Conservation (phyloP, 2,329 filamentous ascomycete species). For the Ceratocystis papillata region DNA sequence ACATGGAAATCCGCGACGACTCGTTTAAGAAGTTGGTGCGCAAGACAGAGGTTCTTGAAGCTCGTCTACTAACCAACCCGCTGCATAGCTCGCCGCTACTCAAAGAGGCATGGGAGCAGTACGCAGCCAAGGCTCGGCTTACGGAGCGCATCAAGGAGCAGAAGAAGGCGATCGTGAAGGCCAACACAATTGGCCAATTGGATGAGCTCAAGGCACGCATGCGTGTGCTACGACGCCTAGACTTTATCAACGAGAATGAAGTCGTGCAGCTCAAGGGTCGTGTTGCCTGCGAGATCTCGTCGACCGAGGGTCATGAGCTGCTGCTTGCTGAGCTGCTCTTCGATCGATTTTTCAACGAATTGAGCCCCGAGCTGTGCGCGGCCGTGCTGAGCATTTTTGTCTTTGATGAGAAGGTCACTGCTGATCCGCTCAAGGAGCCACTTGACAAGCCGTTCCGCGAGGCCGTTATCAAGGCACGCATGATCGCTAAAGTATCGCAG, state of each 20-base stretch:
- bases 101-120: conserved; percentile 75
- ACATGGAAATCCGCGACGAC: conserved; percentile 89
- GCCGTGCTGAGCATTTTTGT: conserved; percentile 87
- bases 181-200: conserved; percentile 79
- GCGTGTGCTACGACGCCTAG: conserved; percentile 82
- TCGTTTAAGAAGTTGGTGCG: conserved; percentile 84
- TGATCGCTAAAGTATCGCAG: conserved; percentile 84
- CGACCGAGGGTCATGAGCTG: conserved; percentile 78
- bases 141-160: conserved; percentile 71
- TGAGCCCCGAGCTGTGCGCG: conserved; percentile 77
- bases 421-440: conserved; percentile 67
- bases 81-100: conserved; percentile 83
- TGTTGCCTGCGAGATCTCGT: conserved; percentile 95
- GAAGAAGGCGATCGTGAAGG: conserved; percentile 77
- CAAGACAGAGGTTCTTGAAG: conserved; percentile 96
- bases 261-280: conserved; percentile 95
- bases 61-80: conserved; percentile 75
- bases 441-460: conserved; percentile 76
- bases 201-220: conserved; percentile 95
- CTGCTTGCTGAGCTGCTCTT: conserved; percentile 89
- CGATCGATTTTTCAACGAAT: conserved; percentile 95
- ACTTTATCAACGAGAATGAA: conserved; percentile 90
- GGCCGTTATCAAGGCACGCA: conserved; percentile 74
- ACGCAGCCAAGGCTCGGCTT: conserved; percentile 67
- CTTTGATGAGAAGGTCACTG: conserved; percentile 89